A percentile compares a stretch with the other conserved stretches of the same genome.
Conservation (phyloP, 2,329 filamentous ascomycete species). For the Trichoderma endophyticum region DNA sequence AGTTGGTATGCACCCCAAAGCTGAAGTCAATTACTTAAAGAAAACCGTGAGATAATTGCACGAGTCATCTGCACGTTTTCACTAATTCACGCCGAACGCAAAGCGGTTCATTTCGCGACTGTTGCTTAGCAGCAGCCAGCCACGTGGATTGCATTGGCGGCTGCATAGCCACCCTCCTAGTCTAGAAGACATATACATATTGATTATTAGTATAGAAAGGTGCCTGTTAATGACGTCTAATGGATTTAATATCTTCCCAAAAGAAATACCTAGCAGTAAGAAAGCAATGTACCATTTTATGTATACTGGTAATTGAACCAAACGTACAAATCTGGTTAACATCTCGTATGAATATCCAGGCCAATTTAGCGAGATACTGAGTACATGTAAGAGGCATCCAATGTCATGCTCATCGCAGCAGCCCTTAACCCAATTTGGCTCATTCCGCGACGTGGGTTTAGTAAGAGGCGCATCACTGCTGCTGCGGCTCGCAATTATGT, state of each 20-base stretch:
- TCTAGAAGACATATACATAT: not conserved
- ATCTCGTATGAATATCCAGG: not conserved
- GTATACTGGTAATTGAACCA: not conserved
- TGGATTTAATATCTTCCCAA: not conserved
- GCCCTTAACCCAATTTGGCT: not conserved
- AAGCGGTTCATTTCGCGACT: not conserved
- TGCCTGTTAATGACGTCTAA: not conserved
- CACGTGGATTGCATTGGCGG: not conserved
- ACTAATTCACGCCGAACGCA: not conserved
- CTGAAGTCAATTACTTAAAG: too few species aligned
- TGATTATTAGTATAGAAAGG: not conserved
- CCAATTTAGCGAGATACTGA: not conserved
- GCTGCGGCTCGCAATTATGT: not conserved
- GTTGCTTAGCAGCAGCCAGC: not conserved
- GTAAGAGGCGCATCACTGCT: not conserved
- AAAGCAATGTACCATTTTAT: not conserved
- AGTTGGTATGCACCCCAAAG: not conserved
- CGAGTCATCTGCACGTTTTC: not conserved
- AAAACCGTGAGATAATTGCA: too few species aligned
- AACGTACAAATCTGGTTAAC: not conserved
- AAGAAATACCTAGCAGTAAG: not conserved
- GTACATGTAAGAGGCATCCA: not conserved
- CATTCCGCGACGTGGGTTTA: not conserved
- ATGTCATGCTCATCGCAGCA: not conserved
- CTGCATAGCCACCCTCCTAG: not conserved